Evolutionary conservation across 257 asterid genomes (phyloP).

Genomic region (Solanum peruvianum): DNA sequence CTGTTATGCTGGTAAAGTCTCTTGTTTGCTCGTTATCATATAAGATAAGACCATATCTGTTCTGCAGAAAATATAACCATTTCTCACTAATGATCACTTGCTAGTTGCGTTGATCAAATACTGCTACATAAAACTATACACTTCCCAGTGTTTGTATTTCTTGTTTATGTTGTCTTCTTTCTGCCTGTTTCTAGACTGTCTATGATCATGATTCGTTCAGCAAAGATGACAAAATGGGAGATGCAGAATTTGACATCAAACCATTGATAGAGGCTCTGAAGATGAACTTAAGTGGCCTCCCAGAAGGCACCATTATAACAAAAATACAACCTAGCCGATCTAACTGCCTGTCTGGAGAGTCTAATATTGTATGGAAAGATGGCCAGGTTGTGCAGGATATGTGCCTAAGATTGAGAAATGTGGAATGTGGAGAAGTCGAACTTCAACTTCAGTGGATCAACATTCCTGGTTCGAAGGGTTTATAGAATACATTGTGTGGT

Average conservation of each 20-base stretch:
- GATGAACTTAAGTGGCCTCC: constrained; percentile 23
- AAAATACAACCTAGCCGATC: constrained; percentile 19
- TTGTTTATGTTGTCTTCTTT: background rate
- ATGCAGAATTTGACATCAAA: constrained; percentile 28
- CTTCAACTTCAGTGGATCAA: constrained; percentile 36
- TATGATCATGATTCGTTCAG: constrained; percentile 36
- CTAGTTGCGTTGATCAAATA: background rate
- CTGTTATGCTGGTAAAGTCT: constrained; percentile 42
- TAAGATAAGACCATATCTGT: background rate
- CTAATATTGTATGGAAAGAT: constrained; percentile 20
- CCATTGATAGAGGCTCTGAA: constrained; percentile 26
- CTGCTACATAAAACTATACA: background rate
- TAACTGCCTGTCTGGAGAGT: constrained; percentile 30
- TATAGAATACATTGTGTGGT: background rate
- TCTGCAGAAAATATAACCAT: background rate
- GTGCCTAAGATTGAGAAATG: constrained; percentile 33
- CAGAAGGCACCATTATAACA: constrained; percentile 22
- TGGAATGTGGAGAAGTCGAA: constrained; percentile 37
- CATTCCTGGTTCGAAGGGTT: constrained; percentile 28
- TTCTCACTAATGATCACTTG: background rate
- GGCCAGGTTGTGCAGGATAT: constrained; percentile 27
- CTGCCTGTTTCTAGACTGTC: constrained; percentile 19
- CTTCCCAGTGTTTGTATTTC: background rate
- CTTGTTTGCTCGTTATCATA: background rate
- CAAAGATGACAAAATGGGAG: constrained; percentile 44